Base-by-base conservation (phyloP, 73 alveolate genomes). In the Paramecium pentaurelia region DNA sequence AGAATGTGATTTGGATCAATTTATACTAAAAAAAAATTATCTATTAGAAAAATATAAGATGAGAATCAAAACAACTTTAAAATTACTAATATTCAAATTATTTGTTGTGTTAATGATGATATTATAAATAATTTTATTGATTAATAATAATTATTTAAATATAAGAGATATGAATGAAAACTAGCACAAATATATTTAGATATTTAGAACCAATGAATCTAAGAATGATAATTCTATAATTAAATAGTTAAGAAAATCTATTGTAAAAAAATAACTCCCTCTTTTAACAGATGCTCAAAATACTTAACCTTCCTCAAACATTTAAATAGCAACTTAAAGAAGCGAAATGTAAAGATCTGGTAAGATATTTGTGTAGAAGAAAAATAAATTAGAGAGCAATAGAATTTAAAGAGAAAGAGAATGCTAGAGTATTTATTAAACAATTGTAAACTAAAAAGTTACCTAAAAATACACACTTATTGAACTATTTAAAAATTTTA, bases 321-420 rank as follows among this genome's bases (percentile, higher is more conserved):
- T 64, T 14, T 9, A 32, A 64, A 34, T 34, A 28, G 47, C 27
- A 28, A 64, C 84, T 8, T 64, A 64, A 64, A 64, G 84, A 64
- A 64, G 51, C 11, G 84, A 64, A 28, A 64, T 64, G 49, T 12
- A 64, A 64, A 64, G 47, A 32, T 20, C 84, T 11, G 51, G 84
- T 28, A 28, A 64, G 84, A 32, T 64, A 6, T 64, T 64, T 14
- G 84, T 32, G 47, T 14, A 32, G 16, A 64, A 64, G 47, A 64
- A 64, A 64, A 64, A 64, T 64, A 64, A 64, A 64, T 64, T 64
- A 64, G 84, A 64, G 47, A 64, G 84, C 84, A 64, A 64, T 34
- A 12, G 84, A 64, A 64, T 64, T 32, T 27, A 64, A 64, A 64
- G 84, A 64, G 84, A 64, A 64, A 28, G 84, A 34, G 84, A 64